Evolutionary conservation across 2,329 filamentous ascomycete genomes (phyloP).

Genomic region (Claviceps pusilla): DNA sequence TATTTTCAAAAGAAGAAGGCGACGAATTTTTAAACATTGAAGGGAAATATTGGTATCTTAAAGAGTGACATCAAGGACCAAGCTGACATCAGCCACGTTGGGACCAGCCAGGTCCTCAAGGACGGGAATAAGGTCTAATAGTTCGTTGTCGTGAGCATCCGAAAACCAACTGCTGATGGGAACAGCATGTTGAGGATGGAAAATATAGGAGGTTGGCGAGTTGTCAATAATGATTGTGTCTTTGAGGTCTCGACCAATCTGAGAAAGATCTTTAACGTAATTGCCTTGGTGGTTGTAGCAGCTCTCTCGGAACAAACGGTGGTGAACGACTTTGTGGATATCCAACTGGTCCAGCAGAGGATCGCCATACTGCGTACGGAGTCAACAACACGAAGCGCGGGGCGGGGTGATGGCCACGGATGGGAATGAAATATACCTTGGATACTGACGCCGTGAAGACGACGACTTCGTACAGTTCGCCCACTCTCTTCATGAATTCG

Average conservation of each 20-base stretch:
- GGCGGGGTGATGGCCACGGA: slow-evolving; percentile 5
- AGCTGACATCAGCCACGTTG: slow-evolving; percentile 87
- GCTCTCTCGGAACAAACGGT: slow-evolving; percentile 90
- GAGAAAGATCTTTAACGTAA: slow-evolving; percentile 97
- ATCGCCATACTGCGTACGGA: slow-evolving; percentile 62
- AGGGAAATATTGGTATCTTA: slow-evolving; percentile 27
- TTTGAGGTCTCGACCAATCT: slow-evolving; percentile 85
- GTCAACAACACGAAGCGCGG: slow-evolving; percentile 5
- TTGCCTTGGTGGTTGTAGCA: slow-evolving; percentile 99
- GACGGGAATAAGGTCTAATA: slow-evolving; percentile 91
- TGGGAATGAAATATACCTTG: slow-evolving; percentile 44
- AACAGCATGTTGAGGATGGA: slow-evolving; percentile 96
- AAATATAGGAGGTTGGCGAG: slow-evolving; percentile 97
- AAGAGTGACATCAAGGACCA: slow-evolving; percentile 85
- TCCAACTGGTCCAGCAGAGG: slow-evolving; percentile 90
- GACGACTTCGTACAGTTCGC: slow-evolving; percentile 94
- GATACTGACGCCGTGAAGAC: slow-evolving; percentile 98
- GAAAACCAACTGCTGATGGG: slow-evolving; percentile 99
- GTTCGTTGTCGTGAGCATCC: slow-evolving; percentile 96
- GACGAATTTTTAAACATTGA: slow-evolving; percentile 12
- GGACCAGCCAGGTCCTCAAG: slow-evolving; percentile 86
- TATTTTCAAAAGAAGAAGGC: slow-evolving; percentile 17
- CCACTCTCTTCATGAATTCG: slow-evolving; percentile 96
- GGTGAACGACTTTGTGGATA: slow-evolving; percentile 92
- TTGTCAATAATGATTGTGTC: slow-evolving; percentile 99